Conservation (phyloP, 257 asterid species). For the Salvia rosmarinus region DNA sequence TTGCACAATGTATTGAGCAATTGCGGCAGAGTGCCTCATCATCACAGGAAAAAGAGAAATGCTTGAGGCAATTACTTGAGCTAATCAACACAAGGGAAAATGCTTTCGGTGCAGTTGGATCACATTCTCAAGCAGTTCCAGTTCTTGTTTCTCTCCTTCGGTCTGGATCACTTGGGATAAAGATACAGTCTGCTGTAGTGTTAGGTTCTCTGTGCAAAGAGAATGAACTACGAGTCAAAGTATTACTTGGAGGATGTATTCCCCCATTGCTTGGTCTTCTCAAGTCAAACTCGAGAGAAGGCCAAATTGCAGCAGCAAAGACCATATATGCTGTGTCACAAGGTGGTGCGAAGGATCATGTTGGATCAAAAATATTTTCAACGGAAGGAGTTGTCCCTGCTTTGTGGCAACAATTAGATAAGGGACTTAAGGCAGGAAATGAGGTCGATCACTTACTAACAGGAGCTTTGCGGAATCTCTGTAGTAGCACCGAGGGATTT, state of each 20-base stretch:
- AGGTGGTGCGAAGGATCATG: constrained; percentile 94
- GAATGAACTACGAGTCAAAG: constrained; percentile 92
- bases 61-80: constrained; percentile 78
- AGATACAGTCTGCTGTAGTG: constrained; percentile 90
- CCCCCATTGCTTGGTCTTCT: constrained; percentile 98
- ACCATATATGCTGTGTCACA: constrained; percentile 95
- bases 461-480: constrained; percentile 85
- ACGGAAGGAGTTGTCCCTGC: constrained; percentile 99
- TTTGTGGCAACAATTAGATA: constrained; percentile 84
- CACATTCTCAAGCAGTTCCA: constrained; percentile 99
- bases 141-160: constrained; percentile 97
- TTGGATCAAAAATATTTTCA: constrained; percentile 94
- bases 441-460: constrained; percentile 83
- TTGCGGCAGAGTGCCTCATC: constrained; percentile 87
- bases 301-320: constrained; percentile 93
- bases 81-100: constrained; percentile 80
- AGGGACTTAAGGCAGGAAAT: constrained; percentile 90
- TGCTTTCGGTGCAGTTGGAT: constrained; percentile 96
- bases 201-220: constrained; percentile 93
- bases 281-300: constrained; percentile 88
- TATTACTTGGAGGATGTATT: constrained; percentile 94
- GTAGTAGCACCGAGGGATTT: constrained; percentile 93
- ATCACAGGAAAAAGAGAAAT: constrained; percentile 75
- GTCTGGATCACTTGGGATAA: constrained; percentile 87
- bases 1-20: constrained; percentile 95